Evolutionary conservation across 352 stramenopile genomes (phyloP).

Genomic region (Thalassiosira delicatula): DNA sequence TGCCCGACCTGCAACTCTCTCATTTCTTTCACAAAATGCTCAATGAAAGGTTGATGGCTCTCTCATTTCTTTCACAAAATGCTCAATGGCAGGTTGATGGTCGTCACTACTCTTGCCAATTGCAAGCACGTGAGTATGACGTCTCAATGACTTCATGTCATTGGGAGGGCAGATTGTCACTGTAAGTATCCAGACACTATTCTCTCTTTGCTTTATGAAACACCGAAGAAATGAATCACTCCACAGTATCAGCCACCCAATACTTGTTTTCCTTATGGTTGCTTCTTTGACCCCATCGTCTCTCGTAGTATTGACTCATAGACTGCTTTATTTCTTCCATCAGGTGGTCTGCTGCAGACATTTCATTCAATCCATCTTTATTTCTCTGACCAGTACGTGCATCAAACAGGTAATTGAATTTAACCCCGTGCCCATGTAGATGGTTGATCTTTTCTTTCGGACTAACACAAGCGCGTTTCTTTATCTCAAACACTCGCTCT

Average conservation of each 20-base stretch:
- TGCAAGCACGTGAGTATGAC: conserved; percentile 26
- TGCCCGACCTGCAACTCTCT: neutral
- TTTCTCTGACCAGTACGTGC: neutral
- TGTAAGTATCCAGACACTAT: conserved; percentile 35
- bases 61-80: conserved; percentile 8
- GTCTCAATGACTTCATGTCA: neutral
- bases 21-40: conserved; percentile 18
- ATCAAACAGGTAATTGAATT: neutral
- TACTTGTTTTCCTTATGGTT: neutral
- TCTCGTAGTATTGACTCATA: neutral
- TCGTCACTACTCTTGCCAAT: conserved; percentile 25
- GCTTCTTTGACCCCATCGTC: neutral
- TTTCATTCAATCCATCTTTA: too few species aligned
- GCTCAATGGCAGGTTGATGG: conserved; percentile 20
- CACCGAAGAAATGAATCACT: conserved; percentile 25
- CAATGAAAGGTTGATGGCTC: too few species aligned
- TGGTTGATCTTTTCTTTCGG: neutral
- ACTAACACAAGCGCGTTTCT: conserved; percentile 20
- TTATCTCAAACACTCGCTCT: conserved; percentile 2
- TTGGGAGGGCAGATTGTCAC: conserved; percentile 20
- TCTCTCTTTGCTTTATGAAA: conserved; percentile 43
- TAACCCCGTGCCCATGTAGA: neutral
- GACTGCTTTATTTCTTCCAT: neutral
- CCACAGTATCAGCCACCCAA: conserved; percentile 7
- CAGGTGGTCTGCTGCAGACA: too few species aligned